Evolutionary conservation across 1,284 basidiomycete genomes (phyloP).

Genomic region (Vanrija pseudolonga): DNA sequence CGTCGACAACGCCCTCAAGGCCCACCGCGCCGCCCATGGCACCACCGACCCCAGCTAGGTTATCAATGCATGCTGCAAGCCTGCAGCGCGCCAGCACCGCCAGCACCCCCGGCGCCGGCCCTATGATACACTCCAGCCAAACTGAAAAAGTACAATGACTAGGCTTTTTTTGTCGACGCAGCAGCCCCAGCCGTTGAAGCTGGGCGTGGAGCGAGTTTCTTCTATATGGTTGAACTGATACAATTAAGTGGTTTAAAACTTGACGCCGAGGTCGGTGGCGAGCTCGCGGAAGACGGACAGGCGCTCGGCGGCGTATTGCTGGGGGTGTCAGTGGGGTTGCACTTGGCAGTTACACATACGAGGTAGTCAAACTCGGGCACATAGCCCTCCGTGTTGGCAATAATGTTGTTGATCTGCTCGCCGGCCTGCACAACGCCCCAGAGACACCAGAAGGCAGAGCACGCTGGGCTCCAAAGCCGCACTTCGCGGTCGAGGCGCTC

Average conservation of each 20-base stretch:
- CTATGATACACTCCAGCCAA: no score
- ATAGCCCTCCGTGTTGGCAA: slow-evolving; percentile 30
- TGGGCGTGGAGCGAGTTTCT: no score
- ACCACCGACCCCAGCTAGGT: no score
- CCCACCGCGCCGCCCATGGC: no score
- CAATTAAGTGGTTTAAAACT: neutral
- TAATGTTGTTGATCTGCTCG: slow-evolving; percentile 66
- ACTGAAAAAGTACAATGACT: no score
- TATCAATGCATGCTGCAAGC: no score
- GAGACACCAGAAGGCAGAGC: slow-evolving; percentile 82
- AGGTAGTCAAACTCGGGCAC: slow-evolving; percentile 48
- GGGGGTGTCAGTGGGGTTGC: neutral
- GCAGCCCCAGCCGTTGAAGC: no score
- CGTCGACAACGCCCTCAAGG: no score
- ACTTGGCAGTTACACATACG: slow-evolving; percentile 22
- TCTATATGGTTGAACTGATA: neutral
- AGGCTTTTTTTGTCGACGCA: no score
- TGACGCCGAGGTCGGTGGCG: slow-evolving; percentile 35
- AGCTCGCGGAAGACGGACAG: slow-evolving; percentile 48
- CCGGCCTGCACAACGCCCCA: slow-evolving; percentile 89
- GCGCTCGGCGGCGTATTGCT: slow-evolving; percentile 48
- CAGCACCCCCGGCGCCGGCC: no score
- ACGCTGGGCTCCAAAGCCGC: slow-evolving; percentile 76
- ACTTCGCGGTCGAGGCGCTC: slow-evolving; percentile 71
- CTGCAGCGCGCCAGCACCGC: no score